Evolutionary conservation across 768 basidiomycete species (phyloP).

Genomic region (Panaeolus papilionaceus): DNA sequence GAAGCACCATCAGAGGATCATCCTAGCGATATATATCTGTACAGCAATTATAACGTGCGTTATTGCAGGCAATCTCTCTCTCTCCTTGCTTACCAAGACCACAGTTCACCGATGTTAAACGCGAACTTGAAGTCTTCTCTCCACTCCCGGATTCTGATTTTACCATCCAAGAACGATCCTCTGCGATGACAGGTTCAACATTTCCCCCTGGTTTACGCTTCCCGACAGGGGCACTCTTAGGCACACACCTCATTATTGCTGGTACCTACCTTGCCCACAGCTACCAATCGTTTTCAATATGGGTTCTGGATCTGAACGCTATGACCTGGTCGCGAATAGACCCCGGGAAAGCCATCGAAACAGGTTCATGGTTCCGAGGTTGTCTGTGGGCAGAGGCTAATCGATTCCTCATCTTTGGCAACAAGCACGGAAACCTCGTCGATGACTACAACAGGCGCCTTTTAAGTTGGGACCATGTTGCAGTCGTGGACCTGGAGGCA

Average conservation of each 20-base stretch:
- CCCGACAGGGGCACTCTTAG: conserved; percentile 92
- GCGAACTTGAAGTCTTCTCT: conserved; percentile 92
- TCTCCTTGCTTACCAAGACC: conserved; percentile 16
- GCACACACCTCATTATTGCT: conserved; percentile 90
- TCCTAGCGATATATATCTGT: conserved; percentile 88
- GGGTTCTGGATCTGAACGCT: conserved; percentile 86
- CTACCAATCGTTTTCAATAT: conserved; percentile 94
- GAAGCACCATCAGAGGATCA: conserved; percentile 71
- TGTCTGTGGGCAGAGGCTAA: conserved; percentile 87
- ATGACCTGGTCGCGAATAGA: conserved; percentile 92
- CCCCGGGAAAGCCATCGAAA: conserved; percentile 82
- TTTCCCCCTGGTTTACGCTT: conserved; percentile 96
- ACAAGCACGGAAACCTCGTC: conserved; percentile 84
- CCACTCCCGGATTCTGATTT: conserved; percentile 81
- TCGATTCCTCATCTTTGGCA: conserved; percentile 91
- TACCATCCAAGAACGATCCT: conserved; percentile 79
- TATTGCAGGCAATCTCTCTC: conserved; percentile 10
- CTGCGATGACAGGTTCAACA: conserved; percentile 78
- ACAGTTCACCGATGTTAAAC: conserved; percentile 93
- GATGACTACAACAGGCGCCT: conserved; percentile 93
- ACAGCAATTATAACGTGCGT: conserved; percentile 95
- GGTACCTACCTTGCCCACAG: conserved; percentile 96
- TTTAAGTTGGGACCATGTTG: conserved; percentile 91
- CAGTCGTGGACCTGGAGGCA: conserved; percentile 89
- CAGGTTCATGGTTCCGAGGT: conserved; percentile 95